Evolutionary conservation across 306 rosid genomes (phyloP).

Genomic region (Sicyos baderoa): DNA sequence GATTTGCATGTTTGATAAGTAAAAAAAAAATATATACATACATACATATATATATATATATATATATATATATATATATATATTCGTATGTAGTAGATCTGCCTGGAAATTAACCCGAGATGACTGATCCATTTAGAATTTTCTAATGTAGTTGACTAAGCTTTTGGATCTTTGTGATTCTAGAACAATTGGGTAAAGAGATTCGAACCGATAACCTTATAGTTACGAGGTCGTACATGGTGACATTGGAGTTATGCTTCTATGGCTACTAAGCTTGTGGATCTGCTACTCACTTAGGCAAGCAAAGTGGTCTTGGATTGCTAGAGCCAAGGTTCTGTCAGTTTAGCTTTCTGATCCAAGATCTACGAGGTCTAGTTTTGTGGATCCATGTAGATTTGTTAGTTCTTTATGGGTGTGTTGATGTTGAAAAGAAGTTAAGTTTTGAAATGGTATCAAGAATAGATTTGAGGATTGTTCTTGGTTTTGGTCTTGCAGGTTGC

Average conservation of each 20-base stretch:
- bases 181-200: too few relatives aligned
- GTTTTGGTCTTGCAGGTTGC: slow-evolving; percentile 49
- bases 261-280: neutral
- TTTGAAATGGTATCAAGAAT: neutral
- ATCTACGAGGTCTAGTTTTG: neutral
- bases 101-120: neutral
- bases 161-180: neutral
- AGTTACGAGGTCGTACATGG: too few relatives aligned
- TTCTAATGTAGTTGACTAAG: slow-evolving; percentile 1
- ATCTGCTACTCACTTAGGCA: slow-evolving; percentile 2
- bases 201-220: too few relatives aligned
- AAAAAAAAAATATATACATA: too few relatives aligned
- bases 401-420: neutral
- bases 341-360: slow-evolving; percentile 4
- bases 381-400: slow-evolving; percentile 16
- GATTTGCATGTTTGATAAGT: neutral
- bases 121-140: slow-evolving; percentile 4
- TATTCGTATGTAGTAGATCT: neutral
- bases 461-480: slow-evolving; percentile 16
- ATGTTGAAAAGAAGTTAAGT: neutral
- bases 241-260: too few relatives aligned
- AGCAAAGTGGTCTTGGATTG: slow-evolving; percentile 8
- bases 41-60: too few relatives aligned
- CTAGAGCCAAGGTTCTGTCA: neutral
- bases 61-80: too few relatives aligned